Evolutionary conservation across 31 red algal genomes (phyloP), one percentile per base, ranked within the genome.

Genomic region (Porphyra umbilicalis): DNA sequence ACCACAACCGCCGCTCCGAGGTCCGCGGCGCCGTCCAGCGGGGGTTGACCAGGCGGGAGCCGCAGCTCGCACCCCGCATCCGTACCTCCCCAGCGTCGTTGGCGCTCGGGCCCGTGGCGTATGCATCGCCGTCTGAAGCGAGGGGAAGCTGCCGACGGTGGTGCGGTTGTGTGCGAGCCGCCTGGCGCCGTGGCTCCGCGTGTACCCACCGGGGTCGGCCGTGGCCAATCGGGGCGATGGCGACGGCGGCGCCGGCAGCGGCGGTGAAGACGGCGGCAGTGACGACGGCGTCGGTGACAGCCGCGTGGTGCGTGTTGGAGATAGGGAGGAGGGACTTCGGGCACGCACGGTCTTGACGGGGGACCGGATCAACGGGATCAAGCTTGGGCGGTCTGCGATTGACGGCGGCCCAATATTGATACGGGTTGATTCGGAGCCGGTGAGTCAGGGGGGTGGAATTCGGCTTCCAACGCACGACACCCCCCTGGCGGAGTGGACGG

Each of bases 1-100:
- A 92, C 80, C 46, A 77, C 1, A 33, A 77, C 20, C 67, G 88
- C 38, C 86, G 83, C 35, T 75, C 38, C 36, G 42, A 79, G 38
- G 79, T 90, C 25, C 79, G 83, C 46, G 83, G 34, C 35, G 81
- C 88, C 25, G 88, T 92, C 36, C 78, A 89, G 75, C 85, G 82
- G 33, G 83, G 79, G 9, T 33, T 92, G 15, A 89, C 87, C 75
- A 33, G 33, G 20, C 89, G 87, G 33, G 86, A 94, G 85, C 76
- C 77, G 76, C 81, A 81, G 79, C 39, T 89, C 18, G 30, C 78
- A 37, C 80, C 91, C 88, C 79, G 77, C 78, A 33, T 32, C 36
- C 87, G 38, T 35, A 42, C 30, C 77, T 36, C 15, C 76, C 38
- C 57, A 78, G 57, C 87, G 42, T 89, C 77, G 36, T 75, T 94